Evolutionary conservation across 1,139 yeast species (phyloP).

Genomic region (Suhomyces terraborum): DNA sequence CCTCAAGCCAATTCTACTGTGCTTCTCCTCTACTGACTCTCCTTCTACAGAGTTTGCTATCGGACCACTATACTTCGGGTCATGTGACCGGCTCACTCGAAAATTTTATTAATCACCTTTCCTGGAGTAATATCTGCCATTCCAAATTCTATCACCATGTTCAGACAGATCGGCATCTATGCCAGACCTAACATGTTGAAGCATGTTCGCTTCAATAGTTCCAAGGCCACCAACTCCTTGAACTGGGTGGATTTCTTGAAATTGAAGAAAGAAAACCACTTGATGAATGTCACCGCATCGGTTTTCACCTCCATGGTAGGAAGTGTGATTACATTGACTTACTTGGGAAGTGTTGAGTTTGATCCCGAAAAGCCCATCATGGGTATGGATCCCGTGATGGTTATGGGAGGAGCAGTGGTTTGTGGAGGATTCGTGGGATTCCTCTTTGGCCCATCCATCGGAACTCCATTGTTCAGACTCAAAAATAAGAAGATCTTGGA

Average conservation of each 20-base stretch:
- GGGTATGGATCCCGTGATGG: slow-evolving; percentile 87
- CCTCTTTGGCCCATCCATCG: slow-evolving; percentile 80
- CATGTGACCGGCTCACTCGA: slow-evolving; percentile 7
- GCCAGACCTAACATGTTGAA: slow-evolving; percentile 10
- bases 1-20: not conserved
- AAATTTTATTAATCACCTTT: slow-evolving; percentile 3
- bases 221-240: slow-evolving; percentile 26
- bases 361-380: slow-evolving; percentile 84
- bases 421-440: slow-evolving; percentile 79
- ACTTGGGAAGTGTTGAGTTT: slow-evolving; percentile 77
- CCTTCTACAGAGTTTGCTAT: too few species aligned
- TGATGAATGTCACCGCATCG: slow-evolving; percentile 69
- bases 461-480: slow-evolving; percentile 65
- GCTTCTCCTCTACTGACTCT: too few species aligned
- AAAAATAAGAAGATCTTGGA: slow-evolving; percentile 49
- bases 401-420: slow-evolving; percentile 65
- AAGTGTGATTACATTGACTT: slow-evolving; percentile 70
- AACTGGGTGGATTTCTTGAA: slow-evolving; percentile 80
- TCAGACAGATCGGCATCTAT: slow-evolving; percentile 21
- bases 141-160: slow-evolving; percentile 7
- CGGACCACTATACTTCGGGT: slow-evolving; percentile 2
- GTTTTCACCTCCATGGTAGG: slow-evolving; percentile 68
- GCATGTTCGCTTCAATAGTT: slow-evolving; percentile 28
- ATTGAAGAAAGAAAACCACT: slow-evolving; percentile 73
- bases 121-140: not conserved